These are phyloP conservation scores for Inonotus obliquus DNA, from an alignment of 1,284 basidiomycete genomes.

Conservation along the genomic window DNA sequence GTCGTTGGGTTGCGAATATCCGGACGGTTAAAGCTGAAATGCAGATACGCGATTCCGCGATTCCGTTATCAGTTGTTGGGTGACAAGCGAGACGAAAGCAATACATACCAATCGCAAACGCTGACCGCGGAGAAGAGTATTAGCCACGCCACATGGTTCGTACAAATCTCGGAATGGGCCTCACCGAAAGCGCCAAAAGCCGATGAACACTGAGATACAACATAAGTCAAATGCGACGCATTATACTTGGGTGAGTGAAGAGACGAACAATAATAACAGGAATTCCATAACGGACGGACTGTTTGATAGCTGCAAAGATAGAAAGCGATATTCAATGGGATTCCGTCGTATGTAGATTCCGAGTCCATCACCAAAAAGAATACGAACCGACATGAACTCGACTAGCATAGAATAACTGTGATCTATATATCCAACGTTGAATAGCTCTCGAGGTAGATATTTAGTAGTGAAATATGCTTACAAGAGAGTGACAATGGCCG, in stretches of 20 bases:
- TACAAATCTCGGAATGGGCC: too few relatives aligned
- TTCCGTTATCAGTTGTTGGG: background rate
- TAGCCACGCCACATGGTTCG: background rate
- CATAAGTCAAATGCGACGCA: constrained; percentile 5
- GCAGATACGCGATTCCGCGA: background rate
- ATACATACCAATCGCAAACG: constrained; percentile 5
- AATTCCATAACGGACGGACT: background rate
- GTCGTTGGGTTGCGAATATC: background rate
- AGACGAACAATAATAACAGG: constrained; percentile 6
- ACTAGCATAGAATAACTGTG: constrained; percentile 15
- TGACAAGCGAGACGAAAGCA: too few relatives aligned
- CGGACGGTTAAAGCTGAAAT: constrained; percentile 1
- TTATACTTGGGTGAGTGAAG: background rate
- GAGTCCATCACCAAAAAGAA: too few relatives aligned
- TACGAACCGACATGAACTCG: constrained; percentile 9
- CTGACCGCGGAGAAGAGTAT: background rate
- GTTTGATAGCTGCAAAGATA: constrained; percentile 4
- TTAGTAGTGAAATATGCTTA: too few relatives aligned
- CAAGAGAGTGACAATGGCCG: too few relatives aligned
- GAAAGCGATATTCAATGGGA: too few relatives aligned
- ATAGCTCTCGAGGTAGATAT: too few relatives aligned
- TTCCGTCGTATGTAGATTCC: too few relatives aligned
- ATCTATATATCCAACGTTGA: background rate
- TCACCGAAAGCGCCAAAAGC: constrained; percentile 9
- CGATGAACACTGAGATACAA: background rate